Base-by-base conservation (phyloP, 1,139 yeast species). In the Blastobotrys malaysiensis region DNA sequence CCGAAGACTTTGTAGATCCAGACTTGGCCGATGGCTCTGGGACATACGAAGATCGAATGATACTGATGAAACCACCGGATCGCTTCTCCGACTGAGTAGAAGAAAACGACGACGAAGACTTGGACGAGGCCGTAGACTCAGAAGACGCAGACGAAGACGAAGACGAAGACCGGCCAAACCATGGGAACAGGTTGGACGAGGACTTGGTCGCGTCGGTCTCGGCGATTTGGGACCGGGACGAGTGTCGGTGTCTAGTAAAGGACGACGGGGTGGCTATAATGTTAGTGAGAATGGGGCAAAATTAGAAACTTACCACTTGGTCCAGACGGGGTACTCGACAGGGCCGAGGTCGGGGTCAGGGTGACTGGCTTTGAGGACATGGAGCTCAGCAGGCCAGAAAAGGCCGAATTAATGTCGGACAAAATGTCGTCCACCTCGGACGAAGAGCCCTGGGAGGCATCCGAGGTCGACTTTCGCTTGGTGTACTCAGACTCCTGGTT, bases 331-430 rank as follows among this genome's bases (percentile, higher is more conserved):
- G 48, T 16, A 16, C 22, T 44, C n/a, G 46, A 21, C 9, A 39
- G 9, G 9, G 46, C 7, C 9, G 52, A 45, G 14, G 55, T 51
- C 1, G 60, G 27, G 9, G 62, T 54, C 49, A 61, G 58, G 1
- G 59, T 51, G 11, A 61, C 56, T 9, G 65, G 64, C 18, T 50
- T 51, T 11, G 56, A 51, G 9, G 64, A 55, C 18, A 63, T 46
- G 39, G 57, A 55, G 31, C 54, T 54, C 48, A 62, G 49, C 43
- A 62, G 44, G n/a, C 63, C 62, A n/a, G 64, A 57, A 51, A 61
- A 63, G 3, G 63, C 66, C 19, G 67, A 63, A 31, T 59, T 58
- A 39, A 63, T 54, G 47, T 60, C 66, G 20, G 65, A 62, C 27
- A 61, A 53, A 46, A 63, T 57, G 46, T 46, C 52, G n/a, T 31